phyloP scores from a whole-genome alignment of 768 basidiomycete species.

The Calocera cornea region DNA sequence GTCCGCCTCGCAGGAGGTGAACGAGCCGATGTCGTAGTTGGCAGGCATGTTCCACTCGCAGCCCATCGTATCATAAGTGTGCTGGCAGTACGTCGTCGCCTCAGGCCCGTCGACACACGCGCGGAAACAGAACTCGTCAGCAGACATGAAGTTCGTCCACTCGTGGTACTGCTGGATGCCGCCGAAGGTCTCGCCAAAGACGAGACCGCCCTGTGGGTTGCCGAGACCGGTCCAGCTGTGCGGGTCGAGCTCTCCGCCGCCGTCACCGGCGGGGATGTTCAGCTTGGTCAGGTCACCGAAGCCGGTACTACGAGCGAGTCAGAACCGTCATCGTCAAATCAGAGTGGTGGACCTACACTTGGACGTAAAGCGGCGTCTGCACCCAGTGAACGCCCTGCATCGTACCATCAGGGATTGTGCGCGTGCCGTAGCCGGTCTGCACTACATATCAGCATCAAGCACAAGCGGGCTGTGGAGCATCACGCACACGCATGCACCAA shows the following conservation, averaged over 20 bases:
- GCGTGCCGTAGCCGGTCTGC: constrained; percentile 18
- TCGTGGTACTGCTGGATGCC: constrained; percentile 42
- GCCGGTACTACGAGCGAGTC: constrained; percentile 13
- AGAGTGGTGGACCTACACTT: constrained; percentile 22
- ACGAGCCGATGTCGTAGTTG: constrained; percentile 30
- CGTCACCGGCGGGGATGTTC: constrained; percentile 25
- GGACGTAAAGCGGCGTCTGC: constrained; percentile 27
- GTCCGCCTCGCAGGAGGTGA: constrained; percentile 38
- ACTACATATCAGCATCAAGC: constrained; percentile 5
- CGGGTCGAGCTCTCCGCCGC: constrained; percentile 31
- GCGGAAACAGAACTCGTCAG: constrained; percentile 22
- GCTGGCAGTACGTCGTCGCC: constrained; percentile 42
- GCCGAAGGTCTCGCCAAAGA: constrained; percentile 56
- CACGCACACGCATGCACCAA: constrained; percentile 21
- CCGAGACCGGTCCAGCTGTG: constrained; percentile 28
- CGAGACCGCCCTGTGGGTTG: constrained; percentile 50
- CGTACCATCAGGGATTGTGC: constrained; percentile 13
- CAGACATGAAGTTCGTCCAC: constrained; percentile 63
- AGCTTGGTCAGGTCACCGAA: constrained; percentile 29
- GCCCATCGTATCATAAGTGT: constrained; percentile 4
- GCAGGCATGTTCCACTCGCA: constrained; percentile 30
- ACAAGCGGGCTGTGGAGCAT: neutral
- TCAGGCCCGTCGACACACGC: constrained; percentile 16
- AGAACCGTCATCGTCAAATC: neutral
- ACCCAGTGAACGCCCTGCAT: constrained; percentile 16